Evolutionary conservation across 164 flowering plant genomes (phyloP).

Genomic region (Tetracentron sinense): DNA sequence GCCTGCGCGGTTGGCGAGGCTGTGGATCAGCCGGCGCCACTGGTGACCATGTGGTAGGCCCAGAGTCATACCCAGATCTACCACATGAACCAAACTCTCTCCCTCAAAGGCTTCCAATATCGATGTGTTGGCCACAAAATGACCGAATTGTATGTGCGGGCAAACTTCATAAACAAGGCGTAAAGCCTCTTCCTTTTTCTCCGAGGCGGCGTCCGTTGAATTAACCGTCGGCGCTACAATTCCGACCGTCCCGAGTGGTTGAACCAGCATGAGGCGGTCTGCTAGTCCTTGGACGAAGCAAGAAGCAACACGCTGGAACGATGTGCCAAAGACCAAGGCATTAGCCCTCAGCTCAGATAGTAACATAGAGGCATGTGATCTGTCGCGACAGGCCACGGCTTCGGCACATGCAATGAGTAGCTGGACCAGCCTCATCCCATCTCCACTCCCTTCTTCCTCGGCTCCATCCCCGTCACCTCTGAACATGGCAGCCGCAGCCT

Average conservation of each 20-base stretch:
- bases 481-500: conserved; percentile 26
- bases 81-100: conserved; percentile 55
- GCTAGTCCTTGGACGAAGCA: conserved; percentile 63
- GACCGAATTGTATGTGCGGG: conserved; percentile 59
- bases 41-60: conserved; percentile 52
- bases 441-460: conserved; percentile 24
- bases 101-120: conserved; percentile 73
- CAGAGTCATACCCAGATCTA: conserved; percentile 59
- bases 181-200: conserved; percentile 46
- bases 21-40: conserved; percentile 43
- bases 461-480: conserved; percentile 12
- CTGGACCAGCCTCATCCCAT: conserved; percentile 52
- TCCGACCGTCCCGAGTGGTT: conserved; percentile 50
- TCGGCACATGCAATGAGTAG: conserved; percentile 56
- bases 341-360: conserved; percentile 45
- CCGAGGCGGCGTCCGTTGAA: conserved; percentile 20
- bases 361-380: conserved; percentile 44
- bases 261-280: conserved; percentile 40
- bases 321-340: conserved; percentile 59
- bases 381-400: conserved; percentile 66
- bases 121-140: conserved; percentile 47
- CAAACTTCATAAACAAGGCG: conserved; percentile 51
- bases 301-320: conserved; percentile 65
- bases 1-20: conserved; percentile 48
- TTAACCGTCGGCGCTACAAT: conserved; percentile 21